phyloP scores from a whole-genome alignment of 768 basidiomycete genomes.

The Lactarius sp. region DNA sequence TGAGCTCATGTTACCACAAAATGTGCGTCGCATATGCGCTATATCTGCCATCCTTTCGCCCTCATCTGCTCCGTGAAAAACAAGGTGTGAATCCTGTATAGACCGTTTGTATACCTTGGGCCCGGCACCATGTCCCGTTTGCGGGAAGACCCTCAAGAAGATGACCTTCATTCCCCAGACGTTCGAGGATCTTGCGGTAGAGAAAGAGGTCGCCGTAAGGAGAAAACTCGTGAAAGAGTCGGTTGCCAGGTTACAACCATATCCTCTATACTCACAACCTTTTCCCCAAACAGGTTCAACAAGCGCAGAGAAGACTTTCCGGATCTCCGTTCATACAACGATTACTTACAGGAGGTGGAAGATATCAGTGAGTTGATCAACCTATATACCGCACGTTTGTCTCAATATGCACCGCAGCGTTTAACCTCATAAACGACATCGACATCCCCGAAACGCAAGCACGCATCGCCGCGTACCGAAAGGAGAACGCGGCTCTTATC shows the following conservation, averaged over 20 bases:
- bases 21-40: slow-evolving; percentile 51
- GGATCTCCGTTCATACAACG: slow-evolving; percentile 77
- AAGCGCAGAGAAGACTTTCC: slow-evolving; percentile 88
- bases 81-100: slow-evolving; percentile 97
- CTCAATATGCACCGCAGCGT: slow-evolving; percentile 42
- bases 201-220: slow-evolving; percentile 90
- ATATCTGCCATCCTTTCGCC: not conserved
- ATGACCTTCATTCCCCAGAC: slow-evolving; percentile 94
- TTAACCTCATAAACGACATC: slow-evolving; percentile 91
- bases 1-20: slow-evolving; percentile 98
- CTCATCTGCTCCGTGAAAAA: not conserved
- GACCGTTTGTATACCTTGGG: slow-evolving; percentile 94
- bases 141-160: slow-evolving; percentile 81
- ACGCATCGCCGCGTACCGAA: slow-evolving; percentile 71
- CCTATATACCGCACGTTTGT: slow-evolving; percentile 14
- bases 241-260: slow-evolving; percentile 28
- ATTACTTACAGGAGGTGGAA: slow-evolving; percentile 95
- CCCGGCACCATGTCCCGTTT: slow-evolving; percentile 94
- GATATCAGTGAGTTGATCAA: slow-evolving; percentile 60
- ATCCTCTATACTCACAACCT: not conserved
- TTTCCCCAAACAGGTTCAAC: slow-evolving; percentile 65
- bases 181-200: slow-evolving; percentile 87
- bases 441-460: slow-evolving; percentile 78
- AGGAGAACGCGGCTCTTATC: slow-evolving; percentile 77
- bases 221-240: slow-evolving; percentile 87